Base-by-base conservation (phyloP, 1,284 basidiomycete species). In the Calocybe gambosa region DNA sequence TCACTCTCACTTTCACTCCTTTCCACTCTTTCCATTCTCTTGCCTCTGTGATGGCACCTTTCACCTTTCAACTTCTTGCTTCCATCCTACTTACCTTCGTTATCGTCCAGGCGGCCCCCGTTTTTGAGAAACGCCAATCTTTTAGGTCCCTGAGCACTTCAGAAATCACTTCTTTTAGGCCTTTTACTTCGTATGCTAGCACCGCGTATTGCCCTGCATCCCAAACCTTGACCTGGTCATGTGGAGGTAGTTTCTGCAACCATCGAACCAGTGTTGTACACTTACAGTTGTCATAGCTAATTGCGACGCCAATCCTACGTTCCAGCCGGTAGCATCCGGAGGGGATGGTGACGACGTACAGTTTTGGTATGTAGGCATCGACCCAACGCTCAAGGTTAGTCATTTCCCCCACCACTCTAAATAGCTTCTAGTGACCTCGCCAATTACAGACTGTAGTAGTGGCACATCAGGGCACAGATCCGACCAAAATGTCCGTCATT, bases 241-340 rank as follows among this genome's bases (percentile, higher is more conserved):
- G 82, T 60, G 82, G 85, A 58, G 55, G 78, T 78, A 50, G 70
- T 59, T 2, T 8, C 18, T 19, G 20, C 18, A 43, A 39, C 18
- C 39, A 20, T 12, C 34, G 9, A 5, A 9, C 25, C 15, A 21
- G n/a, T 10, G 2, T 21, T 23, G 15, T 16, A 1, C 8, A 23
- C 8, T 1, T 54, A 55, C 47, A 39, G 5, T 21, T 23, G 28
- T 29, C 28, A 10, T 39, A 80, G 78, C 57, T 0, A 70, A 72
- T 46, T 85, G 82, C 55, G 45, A 70, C 21, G 74, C 70, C 5
- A 82, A 79, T 53, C 55, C 75, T 0, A 62, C 55, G 2, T 85
- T 85, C 57, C 40, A 70, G 20, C 75, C 79, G 0, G 62, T 77
- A 1, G 81, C 80, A 7, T 69, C 78, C 0, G 83, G 82, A 28